phyloP scores from a whole-genome alignment of 208 protist genomes.

The Entamoeba moshkovskii region DNA sequence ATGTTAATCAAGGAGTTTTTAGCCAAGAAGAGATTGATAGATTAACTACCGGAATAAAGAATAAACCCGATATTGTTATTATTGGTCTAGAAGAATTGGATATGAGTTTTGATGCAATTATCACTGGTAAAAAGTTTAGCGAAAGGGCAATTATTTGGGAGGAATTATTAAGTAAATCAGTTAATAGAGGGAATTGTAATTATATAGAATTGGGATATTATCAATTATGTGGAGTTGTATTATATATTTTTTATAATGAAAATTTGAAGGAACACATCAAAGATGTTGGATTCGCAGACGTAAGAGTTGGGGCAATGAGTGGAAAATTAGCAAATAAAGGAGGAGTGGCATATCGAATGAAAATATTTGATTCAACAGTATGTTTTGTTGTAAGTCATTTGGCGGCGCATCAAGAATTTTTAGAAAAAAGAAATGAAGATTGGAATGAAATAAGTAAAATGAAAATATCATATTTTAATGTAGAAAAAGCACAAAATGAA shows the following conservation, averaged over 20 bases:
- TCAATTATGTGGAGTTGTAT: background rate
- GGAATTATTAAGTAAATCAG: background rate
- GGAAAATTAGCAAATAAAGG: slow-evolving; percentile 67
- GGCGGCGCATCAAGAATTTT: slow-evolving; percentile 59
- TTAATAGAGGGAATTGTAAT: background rate
- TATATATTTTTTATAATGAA: background rate
- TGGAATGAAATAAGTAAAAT: slow-evolving; percentile 51
- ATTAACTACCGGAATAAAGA: background rate
- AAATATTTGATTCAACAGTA: slow-evolving; percentile 54
- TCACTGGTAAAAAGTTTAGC: background rate
- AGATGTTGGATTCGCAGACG: background rate
- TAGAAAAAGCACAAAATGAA: background rate
- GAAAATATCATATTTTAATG: background rate
- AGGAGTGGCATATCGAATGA: slow-evolving; percentile 57
- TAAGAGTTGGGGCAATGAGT: slow-evolving; percentile 28
- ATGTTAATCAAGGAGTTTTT: background rate
- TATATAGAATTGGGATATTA: background rate
- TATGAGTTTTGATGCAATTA: background rate
- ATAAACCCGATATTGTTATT: background rate
- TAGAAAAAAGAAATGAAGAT: slow-evolving; percentile 57
- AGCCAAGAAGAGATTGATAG: background rate
- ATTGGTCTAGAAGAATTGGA: background rate
- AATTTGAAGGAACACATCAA: background rate
- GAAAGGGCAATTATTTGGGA: background rate
- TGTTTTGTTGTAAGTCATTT: slow-evolving; percentile 68